Conservation (phyloP, 257 asterid species). For the Solanum arcanum region DNA sequence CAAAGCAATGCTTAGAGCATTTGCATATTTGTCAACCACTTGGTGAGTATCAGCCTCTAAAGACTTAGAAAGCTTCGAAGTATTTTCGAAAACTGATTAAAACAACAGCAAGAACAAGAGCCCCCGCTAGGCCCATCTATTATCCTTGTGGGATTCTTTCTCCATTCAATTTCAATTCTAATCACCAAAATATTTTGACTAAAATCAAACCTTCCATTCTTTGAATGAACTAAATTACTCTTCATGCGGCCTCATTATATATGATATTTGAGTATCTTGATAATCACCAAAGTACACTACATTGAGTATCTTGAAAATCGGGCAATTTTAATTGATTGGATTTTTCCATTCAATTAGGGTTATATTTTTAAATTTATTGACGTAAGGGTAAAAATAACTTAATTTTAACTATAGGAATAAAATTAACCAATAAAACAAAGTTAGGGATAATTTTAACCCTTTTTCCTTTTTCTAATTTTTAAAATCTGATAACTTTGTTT, state of each 20-base stretch:
- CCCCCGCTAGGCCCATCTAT: conserved; percentile 19
- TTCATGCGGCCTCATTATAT: not conserved
- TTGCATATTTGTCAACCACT: conserved; percentile 20
- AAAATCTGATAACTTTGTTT: no score
- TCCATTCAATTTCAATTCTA: conserved; percentile 16
- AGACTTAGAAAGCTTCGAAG: not conserved
- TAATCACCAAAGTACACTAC: not conserved
- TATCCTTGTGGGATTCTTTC: conserved; percentile 1
- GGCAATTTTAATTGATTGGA: no score
- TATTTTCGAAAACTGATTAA: conserved; percentile 26
- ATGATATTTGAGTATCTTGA: not conserved
- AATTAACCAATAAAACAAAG: no score
- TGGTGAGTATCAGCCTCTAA: not conserved
- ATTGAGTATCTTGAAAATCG: no score
- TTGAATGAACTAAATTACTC: not conserved
- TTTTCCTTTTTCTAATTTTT: no score
- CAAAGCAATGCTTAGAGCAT: conserved; percentile 39
- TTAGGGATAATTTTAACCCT: no score
- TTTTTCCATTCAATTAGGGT: no score
- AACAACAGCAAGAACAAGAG: conserved; percentile 26
- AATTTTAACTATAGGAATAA: no score
- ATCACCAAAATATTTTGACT: not conserved
- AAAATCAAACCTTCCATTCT: not conserved
- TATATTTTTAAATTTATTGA: no score
- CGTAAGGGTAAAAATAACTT: no score